phyloP scores from a whole-genome alignment of 2,329 filamentous ascomycete genomes.

The Raffaelea ambrosiae region DNA sequence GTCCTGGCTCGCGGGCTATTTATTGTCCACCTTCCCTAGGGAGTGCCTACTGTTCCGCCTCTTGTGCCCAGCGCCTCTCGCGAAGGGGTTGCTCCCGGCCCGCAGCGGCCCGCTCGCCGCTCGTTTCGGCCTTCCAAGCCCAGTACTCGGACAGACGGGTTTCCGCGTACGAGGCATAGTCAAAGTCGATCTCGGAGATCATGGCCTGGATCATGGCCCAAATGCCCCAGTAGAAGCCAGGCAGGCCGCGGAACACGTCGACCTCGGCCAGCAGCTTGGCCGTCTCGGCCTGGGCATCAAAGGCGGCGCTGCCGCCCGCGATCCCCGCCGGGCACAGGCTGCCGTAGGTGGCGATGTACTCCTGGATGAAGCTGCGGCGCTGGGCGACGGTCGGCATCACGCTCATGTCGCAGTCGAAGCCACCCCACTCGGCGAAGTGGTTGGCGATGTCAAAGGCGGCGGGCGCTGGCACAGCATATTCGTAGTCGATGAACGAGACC shows the following conservation, averaged over 20 bases:
- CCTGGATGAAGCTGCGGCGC: conserved; percentile 69
- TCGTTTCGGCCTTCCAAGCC: conserved; percentile 73
- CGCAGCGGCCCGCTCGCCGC: conserved; percentile 46
- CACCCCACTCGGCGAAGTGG: conserved; percentile 97
- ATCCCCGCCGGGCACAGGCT: conserved; percentile 28
- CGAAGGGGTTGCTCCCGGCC: conserved; percentile 61
- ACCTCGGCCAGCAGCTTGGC: conserved; percentile 69
- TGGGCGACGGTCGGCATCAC: conserved; percentile 71
- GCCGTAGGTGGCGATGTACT: conserved; percentile 74
- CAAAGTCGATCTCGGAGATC: conserved; percentile 93
- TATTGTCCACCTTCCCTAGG: too few species aligned
- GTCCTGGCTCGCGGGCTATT: too few species aligned
- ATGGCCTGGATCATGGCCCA: conserved; percentile 93
- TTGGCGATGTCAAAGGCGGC: conserved; percentile 96
- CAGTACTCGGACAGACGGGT: conserved; percentile 82
- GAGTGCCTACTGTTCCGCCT: conserved; percentile 17
- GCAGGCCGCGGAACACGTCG: conserved; percentile 78
- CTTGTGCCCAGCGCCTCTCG: conserved; percentile 70
- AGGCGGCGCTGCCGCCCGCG: conserved; percentile 16
- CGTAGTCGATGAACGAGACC: conserved; percentile 93
- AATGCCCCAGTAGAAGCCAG: conserved; percentile 86
- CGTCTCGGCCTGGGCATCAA: conserved; percentile 53
- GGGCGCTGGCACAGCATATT: conserved; percentile 90
- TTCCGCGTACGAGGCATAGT: conserved; percentile 89
- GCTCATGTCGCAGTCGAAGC: conserved; percentile 87